Conservation (phyloP, 129 eudicot species). For the Helichrysum umbraculigerum region DNA sequence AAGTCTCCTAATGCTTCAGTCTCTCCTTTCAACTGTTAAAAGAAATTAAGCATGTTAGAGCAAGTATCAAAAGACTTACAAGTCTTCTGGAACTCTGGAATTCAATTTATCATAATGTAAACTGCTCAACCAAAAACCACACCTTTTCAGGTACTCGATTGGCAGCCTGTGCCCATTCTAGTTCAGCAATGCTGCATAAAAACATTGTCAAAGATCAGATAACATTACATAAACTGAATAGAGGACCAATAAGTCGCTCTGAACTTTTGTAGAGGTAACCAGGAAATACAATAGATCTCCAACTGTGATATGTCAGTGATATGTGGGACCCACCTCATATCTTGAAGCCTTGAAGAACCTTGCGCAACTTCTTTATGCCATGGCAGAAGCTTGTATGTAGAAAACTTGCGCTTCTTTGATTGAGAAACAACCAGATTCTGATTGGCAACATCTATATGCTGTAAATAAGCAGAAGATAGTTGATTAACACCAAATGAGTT, state of each 20-base stretch:
- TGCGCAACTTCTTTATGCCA: constrained; percentile 63
- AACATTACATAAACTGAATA: neutral
- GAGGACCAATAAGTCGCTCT: neutral
- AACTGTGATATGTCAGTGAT: neutral
- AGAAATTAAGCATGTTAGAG: constrained; percentile 9
- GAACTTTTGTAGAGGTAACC: neutral
- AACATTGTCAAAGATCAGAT: constrained; percentile 23
- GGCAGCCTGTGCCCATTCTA: constrained; percentile 63
- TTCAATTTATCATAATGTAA: constrained; percentile 9
- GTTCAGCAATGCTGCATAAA: constrained; percentile 47
- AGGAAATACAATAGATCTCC: neutral
- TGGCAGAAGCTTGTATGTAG: constrained; percentile 51
- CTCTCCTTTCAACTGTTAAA: constrained; percentile 48
- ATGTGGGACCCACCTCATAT: constrained; percentile 44
- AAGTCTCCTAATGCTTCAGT: constrained; percentile 42
- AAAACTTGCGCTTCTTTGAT: constrained; percentile 64
- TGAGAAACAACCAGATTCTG: constrained; percentile 40
- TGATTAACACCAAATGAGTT: constrained; percentile 26
- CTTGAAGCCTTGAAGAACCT: constrained; percentile 39
- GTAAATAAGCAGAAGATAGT: constrained; percentile 28
- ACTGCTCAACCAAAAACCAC: constrained; percentile 27
- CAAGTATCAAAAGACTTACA: constrained; percentile 9
- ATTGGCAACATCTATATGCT: constrained; percentile 28
- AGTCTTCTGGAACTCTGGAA: neutral
- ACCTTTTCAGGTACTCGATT: constrained; percentile 62